These are phyloP conservation scores for Pythium sp. DNA, from an alignment of 352 stramenopile species.

Conservation along the genomic window DNA sequence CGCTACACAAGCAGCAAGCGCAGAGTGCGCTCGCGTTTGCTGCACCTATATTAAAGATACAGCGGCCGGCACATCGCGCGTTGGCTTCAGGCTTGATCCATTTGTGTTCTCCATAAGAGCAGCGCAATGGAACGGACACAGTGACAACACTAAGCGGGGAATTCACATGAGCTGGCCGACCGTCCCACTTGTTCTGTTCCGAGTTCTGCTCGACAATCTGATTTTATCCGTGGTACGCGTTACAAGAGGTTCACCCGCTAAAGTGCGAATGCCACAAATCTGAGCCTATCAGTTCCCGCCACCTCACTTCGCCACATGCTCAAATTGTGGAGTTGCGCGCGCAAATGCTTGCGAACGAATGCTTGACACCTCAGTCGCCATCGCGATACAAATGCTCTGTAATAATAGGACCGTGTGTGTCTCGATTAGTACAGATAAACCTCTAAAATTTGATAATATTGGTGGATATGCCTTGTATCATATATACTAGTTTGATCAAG, in stretches of 20 bases:
- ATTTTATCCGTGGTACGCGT: background rate
- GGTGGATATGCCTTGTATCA: too few species aligned
- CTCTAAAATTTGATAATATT: too few species aligned
- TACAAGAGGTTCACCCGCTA: background rate
- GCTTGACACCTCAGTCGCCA: background rate
- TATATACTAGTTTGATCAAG: too few species aligned
- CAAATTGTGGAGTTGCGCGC: constrained; percentile 4
- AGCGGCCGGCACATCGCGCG: too few species aligned
- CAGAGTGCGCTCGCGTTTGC: too few species aligned
- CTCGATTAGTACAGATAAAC: background rate
- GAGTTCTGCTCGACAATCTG: background rate
- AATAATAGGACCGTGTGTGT: background rate
- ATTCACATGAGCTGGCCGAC: background rate
- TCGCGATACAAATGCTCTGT: background rate
- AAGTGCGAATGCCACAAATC: background rate
- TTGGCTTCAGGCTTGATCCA: too few species aligned
- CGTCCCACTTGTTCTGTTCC: background rate
- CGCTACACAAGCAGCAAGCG: too few species aligned
- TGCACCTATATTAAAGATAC: too few species aligned
- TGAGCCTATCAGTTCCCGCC: constrained; percentile 9
- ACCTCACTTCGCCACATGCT: background rate
- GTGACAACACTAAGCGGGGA: background rate
- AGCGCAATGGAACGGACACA: background rate
- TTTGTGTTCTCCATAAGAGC: background rate
- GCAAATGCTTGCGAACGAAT: background rate